These are phyloP conservation scores for Alternaria ethzedia DNA, from an alignment of 2,329 filamentous ascomycete species.

Conservation along the genomic window DNA sequence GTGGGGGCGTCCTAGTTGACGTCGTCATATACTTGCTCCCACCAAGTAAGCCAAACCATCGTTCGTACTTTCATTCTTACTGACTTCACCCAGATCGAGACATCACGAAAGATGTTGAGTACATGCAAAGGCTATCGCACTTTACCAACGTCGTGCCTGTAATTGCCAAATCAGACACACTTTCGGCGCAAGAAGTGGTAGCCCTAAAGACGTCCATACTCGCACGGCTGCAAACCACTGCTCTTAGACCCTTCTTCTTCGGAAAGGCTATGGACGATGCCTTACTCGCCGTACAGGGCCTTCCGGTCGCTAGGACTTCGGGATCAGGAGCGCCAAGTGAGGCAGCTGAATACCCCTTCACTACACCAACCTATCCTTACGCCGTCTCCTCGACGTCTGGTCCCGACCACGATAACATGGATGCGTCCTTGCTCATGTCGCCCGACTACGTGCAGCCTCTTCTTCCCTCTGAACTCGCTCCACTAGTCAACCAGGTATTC, in stretches of 20 bases:
- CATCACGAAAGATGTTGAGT: conserved; percentile 68
- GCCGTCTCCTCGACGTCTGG: conserved; percentile 77
- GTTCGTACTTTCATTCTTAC: background rate
- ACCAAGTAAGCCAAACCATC: conserved; percentile 61
- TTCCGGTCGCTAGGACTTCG: conserved; percentile 22
- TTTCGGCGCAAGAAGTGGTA: conserved; percentile 64
- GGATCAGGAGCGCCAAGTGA: conserved; percentile 11
- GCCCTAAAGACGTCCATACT: conserved; percentile 66
- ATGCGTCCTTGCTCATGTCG: conserved; percentile 91
- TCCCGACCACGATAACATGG: conserved; percentile 81
- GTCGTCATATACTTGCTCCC: conserved; percentile 82
- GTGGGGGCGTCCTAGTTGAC: conserved; percentile 84
- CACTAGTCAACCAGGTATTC: conserved; percentile 76
- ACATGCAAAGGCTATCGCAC: conserved; percentile 70
- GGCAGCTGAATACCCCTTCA: conserved; percentile 35
- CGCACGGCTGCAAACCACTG: conserved; percentile 62
- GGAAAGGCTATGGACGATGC: conserved; percentile 51
- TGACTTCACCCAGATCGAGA: conserved; percentile 41
- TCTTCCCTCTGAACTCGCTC: conserved; percentile 72
- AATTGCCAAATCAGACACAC: conserved; percentile 76
- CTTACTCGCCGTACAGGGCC: conserved; percentile 41
- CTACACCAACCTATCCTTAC: conserved; percentile 62
- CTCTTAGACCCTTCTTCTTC: conserved; percentile 73
- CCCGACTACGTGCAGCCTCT: conserved; percentile 87
- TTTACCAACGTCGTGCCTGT: conserved; percentile 87